Percentiles rank a stretch among this genome's conserved stretches.
phyloP scores from a whole-genome alignment of 2,329 filamentous ascomycete genomes.

The Chaetomium sp. region DNA sequence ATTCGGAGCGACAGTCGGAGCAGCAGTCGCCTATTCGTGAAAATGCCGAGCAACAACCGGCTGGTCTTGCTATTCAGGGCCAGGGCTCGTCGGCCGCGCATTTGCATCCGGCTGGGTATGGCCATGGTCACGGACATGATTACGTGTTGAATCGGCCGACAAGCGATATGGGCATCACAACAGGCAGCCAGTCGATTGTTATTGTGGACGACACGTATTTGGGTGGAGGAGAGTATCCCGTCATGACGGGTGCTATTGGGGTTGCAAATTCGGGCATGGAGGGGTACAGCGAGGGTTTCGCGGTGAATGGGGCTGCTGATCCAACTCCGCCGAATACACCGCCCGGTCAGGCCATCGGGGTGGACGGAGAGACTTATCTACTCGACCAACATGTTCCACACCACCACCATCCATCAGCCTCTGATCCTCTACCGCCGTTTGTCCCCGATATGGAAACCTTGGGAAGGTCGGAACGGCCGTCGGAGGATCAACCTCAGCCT shows the following conservation, averaged over 20 bases:
- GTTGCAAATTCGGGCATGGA: constrained; percentile 43
- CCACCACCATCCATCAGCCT: constrained; percentile 30
- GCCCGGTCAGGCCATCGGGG: constrained; percentile 40
- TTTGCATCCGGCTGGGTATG: constrained; percentile 16
- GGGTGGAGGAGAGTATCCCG: constrained; percentile 40
- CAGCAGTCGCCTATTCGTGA: constrained; percentile 26
- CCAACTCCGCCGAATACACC: constrained; percentile 58
- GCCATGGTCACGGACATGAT: not conserved
- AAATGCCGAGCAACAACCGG: too few species aligned
- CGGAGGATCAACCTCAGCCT: constrained; percentile 30
- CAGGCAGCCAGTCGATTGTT: constrained; percentile 78
- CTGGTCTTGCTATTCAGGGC: too few species aligned
- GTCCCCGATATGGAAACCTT: constrained; percentile 41
- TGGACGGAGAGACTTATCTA: constrained; percentile 47
- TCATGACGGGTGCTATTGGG: constrained; percentile 45
- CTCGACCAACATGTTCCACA: constrained; percentile 40
- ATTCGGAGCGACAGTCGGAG: constrained; percentile 18
- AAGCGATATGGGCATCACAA: constrained; percentile 58
- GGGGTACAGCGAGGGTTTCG: constrained; percentile 48
- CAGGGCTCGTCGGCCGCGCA: constrained; percentile 39
- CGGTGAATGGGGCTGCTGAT: constrained; percentile 40
- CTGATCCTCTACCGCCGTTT: constrained; percentile 41
- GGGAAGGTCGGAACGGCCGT: constrained; percentile 24
- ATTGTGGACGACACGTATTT: constrained; percentile 66
- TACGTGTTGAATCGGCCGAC: constrained; percentile 34